phyloP scores from a whole-genome alignment of 257 asterid genomes.

The Primulina tabacum region DNA sequence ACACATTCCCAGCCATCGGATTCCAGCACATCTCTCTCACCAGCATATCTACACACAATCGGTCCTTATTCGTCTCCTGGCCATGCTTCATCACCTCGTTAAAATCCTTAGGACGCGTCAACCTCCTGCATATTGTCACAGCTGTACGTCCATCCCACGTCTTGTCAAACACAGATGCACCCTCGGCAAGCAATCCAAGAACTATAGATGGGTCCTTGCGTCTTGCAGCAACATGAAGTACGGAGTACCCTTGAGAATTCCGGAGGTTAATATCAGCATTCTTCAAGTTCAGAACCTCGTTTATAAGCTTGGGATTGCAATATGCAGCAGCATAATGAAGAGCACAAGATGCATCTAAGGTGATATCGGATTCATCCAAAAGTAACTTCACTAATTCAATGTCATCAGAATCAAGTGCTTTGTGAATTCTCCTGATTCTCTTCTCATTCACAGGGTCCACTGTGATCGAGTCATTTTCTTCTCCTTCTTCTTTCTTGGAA shows the following conservation, averaged over 20 bases:
- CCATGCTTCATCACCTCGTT: slow-evolving; percentile 53
- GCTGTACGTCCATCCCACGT: slow-evolving; percentile 70
- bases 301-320: slow-evolving; percentile 64
- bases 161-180: slow-evolving; percentile 56
- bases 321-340: slow-evolving; percentile 90
- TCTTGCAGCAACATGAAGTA: slow-evolving; percentile 86
- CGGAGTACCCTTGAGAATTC: slow-evolving; percentile 65
- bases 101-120: slow-evolving; percentile 78
- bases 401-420: slow-evolving; percentile 77
- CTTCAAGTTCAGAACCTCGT: slow-evolving; percentile 55
- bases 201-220: slow-evolving; percentile 69
- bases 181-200: slow-evolving; percentile 47
- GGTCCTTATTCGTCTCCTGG: slow-evolving; percentile 61
- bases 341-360: slow-evolving; percentile 62
- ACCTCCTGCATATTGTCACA: slow-evolving; percentile 58
- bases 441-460: slow-evolving; percentile 47
- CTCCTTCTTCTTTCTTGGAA: slow-evolving; percentile 36
- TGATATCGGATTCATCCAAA: slow-evolving; percentile 61
- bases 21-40: slow-evolving; percentile 64
- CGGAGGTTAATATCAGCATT: slow-evolving; percentile 57
- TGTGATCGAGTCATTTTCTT: slow-evolving; percentile 27
- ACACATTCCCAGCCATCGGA: slow-evolving; percentile 54
- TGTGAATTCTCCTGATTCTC: slow-evolving; percentile 55
- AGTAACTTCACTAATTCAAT: slow-evolving; percentile 60
- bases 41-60: slow-evolving; percentile 70